Base-by-base conservation (phyloP, 257 asterid species). In the Anisodus acutangulus region DNA sequence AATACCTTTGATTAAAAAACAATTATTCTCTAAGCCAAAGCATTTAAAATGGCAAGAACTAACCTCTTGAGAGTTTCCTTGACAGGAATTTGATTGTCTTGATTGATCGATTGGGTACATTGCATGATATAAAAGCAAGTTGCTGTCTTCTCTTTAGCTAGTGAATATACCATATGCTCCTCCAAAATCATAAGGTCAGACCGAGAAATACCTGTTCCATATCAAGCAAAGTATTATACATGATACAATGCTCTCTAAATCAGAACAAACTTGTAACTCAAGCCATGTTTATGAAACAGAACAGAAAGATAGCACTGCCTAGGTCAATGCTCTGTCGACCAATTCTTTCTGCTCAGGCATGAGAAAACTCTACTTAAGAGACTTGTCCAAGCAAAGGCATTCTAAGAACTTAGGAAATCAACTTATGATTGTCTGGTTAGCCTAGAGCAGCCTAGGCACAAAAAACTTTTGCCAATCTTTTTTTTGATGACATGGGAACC, bases 101-200 rank as follows among this genome's bases (percentile, higher is more conserved):
- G 68, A 64, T 83, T 63, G 86, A 88, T 49, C n/a, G 93, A 67
- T 79, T 83, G 84, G 12, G 86, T 59, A 85, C 90, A 88, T 80
- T 76, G 90, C 89, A 94, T 87, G 69, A 94, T 89, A 82, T 89
- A 93, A 89, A 93, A 91, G 80, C 80, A 91, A 83, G 92, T 85
- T 8, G 94, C 90, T 9, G 91, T 86, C 83, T 90, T 91, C 84
- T 86, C 90, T 88, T 90, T 89, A 82, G 88, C 90, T 66, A 93
- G 83, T 16, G 94, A 92, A 86, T 93, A 89, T n/a, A 86, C 89
- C 88, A 88, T 80, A 84, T 86, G 90, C 88, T 84, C 84, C 91
- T 92, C 97, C 91, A 94, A 83, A 79, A 91, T 87, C 91, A 10
- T 83, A 71, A 93, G 89, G 49, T 88, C 89, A 82, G 93, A 84